Evolutionary conservation across 768 basidiomycete genomes (phyloP).

Genomic region (Ramaria sp.): DNA sequence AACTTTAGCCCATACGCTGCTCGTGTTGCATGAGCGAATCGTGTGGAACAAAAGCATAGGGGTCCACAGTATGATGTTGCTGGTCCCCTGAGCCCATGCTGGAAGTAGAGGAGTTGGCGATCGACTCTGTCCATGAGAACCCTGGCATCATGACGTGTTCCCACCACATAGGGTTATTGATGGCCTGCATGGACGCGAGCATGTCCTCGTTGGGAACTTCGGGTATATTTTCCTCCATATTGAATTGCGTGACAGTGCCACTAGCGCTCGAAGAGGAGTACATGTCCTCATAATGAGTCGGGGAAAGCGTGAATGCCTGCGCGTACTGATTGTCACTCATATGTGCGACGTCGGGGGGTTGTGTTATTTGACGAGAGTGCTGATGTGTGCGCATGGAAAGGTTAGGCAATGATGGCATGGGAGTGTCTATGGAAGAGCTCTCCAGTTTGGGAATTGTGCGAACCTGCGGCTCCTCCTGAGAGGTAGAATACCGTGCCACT

Average conservation of each 20-base stretch:
- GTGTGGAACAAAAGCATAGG: background rate
- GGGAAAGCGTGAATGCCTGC: background rate
- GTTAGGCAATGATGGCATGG: background rate
- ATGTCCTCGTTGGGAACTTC: slow-evolving; percentile 34
- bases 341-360: background rate
- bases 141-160: slow-evolving; percentile 81
- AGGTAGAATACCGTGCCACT: slow-evolving; percentile 26
- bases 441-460: slow-evolving; percentile 12
- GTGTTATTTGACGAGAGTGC: background rate
- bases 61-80: background rate
- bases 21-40: background rate
- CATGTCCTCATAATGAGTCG: background rate
- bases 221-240: background rate
- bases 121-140: slow-evolving; percentile 21
- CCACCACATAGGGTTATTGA: slow-evolving; percentile 69
- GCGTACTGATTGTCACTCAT: background rate
- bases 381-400: background rate
- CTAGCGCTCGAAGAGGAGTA: background rate
- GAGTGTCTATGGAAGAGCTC: background rate
- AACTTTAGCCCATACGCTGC: background rate
- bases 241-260: background rate
- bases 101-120: background rate
- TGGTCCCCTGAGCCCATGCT: background rate
- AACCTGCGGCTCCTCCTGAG: slow-evolving; percentile 7
- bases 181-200: slow-evolving; percentile 61